These are phyloP conservation scores for Claviceps cyperi DNA, from an alignment of 2,329 filamentous ascomycete species.

Conservation along the genomic window DNA sequence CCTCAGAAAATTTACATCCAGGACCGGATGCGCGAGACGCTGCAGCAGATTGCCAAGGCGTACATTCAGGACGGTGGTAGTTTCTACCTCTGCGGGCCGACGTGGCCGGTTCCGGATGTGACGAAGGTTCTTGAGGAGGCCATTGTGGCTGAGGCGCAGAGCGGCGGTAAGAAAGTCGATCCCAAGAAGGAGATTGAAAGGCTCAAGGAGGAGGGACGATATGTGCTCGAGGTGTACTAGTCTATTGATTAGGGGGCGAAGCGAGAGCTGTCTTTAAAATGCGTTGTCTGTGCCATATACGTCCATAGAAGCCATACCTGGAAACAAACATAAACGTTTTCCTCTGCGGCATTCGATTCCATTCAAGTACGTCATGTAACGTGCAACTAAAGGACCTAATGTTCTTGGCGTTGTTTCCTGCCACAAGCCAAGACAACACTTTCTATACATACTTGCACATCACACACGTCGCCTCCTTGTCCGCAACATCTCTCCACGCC, in stretches of 20 bases:
- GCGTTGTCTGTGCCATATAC: too few species aligned
- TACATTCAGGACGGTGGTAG: constrained; percentile 80
- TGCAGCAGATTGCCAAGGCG: constrained; percentile 67
- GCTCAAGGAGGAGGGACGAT: constrained; percentile 86
- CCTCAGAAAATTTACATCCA: constrained; percentile 99
- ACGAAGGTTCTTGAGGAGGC: constrained; percentile 90
- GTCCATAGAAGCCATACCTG: too few species aligned
- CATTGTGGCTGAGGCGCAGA: constrained; percentile 60
- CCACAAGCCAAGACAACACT: too few species aligned
- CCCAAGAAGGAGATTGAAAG: constrained; percentile 85
- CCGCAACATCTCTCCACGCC: too few species aligned
- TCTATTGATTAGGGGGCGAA: neutral
- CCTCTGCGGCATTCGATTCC: too few species aligned
- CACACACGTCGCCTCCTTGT: too few species aligned
- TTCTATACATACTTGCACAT: too few species aligned
- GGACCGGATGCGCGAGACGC: constrained; percentile 85
- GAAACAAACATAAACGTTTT: too few species aligned
- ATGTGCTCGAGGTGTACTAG: constrained; percentile 95
- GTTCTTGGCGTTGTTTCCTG: too few species aligned
- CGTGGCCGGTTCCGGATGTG: constrained; percentile 96
- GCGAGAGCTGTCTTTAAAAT: too few species aligned
- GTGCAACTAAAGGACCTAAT: too few species aligned
- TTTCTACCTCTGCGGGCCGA: constrained; percentile 96
- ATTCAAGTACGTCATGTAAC: too few species aligned
- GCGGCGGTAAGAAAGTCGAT: constrained; percentile 65